Conservation (phyloP, 202 grass and related monocot genomes). For the Musa balbisiana region DNA sequence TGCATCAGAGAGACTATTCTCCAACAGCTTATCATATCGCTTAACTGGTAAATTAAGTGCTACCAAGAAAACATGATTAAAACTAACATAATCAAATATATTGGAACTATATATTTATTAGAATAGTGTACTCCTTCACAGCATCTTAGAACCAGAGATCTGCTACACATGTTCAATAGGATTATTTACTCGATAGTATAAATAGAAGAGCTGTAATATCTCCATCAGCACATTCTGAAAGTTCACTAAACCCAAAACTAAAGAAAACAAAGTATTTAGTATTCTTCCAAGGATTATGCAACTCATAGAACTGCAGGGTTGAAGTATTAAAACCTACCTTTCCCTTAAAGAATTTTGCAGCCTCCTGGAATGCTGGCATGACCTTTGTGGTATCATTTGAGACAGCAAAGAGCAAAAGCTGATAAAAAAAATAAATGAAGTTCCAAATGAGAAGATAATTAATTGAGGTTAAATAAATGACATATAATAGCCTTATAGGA, state of each 20-base stretch:
- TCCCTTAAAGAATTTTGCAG: slow-evolving; percentile 80
- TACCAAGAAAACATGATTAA: neutral
- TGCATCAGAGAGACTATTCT: neutral
- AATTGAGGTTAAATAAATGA: slow-evolving; percentile 1
- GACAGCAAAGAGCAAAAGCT: slow-evolving; percentile 84
- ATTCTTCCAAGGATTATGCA: neutral
- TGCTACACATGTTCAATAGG: neutral
- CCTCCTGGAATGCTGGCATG: slow-evolving; percentile 67
- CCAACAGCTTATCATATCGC: neutral
- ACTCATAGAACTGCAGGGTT: neutral
- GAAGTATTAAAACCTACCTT: slow-evolving; percentile 37
- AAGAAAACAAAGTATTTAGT: neutral
- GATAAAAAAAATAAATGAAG: slow-evolving; percentile 14
- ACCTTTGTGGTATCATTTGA: slow-evolving; percentile 54
- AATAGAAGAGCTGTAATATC: neutral
- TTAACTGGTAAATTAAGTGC: neutral
- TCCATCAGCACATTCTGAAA: neutral
- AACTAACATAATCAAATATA: neutral
- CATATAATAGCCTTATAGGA: neutral
- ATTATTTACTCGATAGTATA: neutral
- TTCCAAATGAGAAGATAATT: slow-evolving; percentile 7
- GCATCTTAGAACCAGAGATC: neutral
- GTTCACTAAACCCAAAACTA: neutral
- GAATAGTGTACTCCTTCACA: too few relatives aligned
- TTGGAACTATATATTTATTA: neutral